Conservation (phyloP, 2,329 filamentous ascomycete species). For the Sclerotinia glacialis region DNA sequence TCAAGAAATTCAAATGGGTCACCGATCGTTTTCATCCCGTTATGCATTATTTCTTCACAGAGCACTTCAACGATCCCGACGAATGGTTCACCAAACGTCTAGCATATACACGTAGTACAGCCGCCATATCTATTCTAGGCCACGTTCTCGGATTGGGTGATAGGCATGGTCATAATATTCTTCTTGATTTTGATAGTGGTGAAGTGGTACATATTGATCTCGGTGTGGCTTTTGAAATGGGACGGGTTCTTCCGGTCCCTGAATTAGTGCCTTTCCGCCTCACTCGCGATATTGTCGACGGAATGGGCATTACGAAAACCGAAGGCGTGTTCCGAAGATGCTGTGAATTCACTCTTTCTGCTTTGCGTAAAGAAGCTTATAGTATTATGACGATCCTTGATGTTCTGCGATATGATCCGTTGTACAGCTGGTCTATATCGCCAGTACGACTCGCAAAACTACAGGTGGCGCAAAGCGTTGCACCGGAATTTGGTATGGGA, state of each 20-base stretch:
- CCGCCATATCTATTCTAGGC: slow-evolving; percentile 91
- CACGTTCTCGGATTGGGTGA: slow-evolving; percentile 92
- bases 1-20: slow-evolving; percentile 74
- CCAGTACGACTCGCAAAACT: slow-evolving; percentile 62
- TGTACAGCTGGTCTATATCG: slow-evolving; percentile 94
- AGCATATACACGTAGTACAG: slow-evolving; percentile 89
- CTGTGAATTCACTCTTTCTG: slow-evolving; percentile 95
- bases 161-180: slow-evolving; percentile 93
- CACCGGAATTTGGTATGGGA: slow-evolving; percentile 30
- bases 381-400: slow-evolving; percentile 99
- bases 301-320: slow-evolving; percentile 91
- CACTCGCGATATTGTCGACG: slow-evolving; percentile 91
- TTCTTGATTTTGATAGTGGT: slow-evolving; percentile 83
- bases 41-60: slow-evolving; percentile 96
- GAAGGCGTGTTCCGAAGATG: slow-evolving; percentile 97
- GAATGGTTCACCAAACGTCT: slow-evolving; percentile 91
- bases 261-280: slow-evolving; percentile 95
- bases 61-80: slow-evolving; percentile 88
- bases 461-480: slow-evolving; percentile 57
- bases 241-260: slow-evolving; percentile 88
- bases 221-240: slow-evolving; percentile 94
- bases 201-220: slow-evolving; percentile 97
- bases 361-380: slow-evolving; percentile 90
- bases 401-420: slow-evolving; percentile 93
- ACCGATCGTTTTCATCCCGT: slow-evolving; percentile 84